Base-by-base conservation (phyloP, 2,329 filamentous ascomycete genomes). In the Lasiodiplodia sp. region DNA sequence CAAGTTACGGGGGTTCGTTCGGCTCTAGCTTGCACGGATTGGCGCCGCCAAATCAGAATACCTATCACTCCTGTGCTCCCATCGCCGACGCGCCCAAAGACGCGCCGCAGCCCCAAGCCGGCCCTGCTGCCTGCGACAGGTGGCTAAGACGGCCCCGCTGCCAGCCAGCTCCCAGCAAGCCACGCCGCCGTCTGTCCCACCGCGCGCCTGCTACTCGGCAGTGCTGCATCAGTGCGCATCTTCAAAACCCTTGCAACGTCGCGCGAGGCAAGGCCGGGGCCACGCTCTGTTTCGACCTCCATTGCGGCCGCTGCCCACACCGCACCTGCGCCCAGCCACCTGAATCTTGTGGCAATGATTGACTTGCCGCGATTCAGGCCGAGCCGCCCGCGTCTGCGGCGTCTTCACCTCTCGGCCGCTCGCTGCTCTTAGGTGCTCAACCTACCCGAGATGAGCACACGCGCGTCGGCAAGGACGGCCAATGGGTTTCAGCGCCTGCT, bases 171-270 rank as follows among this genome's bases (percentile, higher is more conserved):
- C 18, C 55, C 34, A 21, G 31, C 34, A 21, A 37, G 28, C 44
- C 60, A 49, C 44, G 44, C 40, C 58, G 12, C 21, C 56, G 57
- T 10, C 23, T 21, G 38, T 44, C 38, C 23, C 57, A 47, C 60
- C 18, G 23, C 38, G 44, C 18, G 44, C 44, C 60, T 62, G 38
- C 28, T 51, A 23, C 40, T 51, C 25, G 58, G 58, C 58, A 51
- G n/a, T 63, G 58, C 60, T 18, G 60, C 47, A 52, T 64, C 60
- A 64, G 60, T 64, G 60, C 60, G 60, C 60, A 64, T 64, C 60
- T 64, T 64, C 60, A 64, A 64, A 64, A 64, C 60, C 60, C 60
- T 64, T 64, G 60, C 60, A 64, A 21, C 60, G 60, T 64, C 60
- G 60, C 60, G 60, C 60, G 28, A 64, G 28, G 57, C 28, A 52